Evolutionary conservation across 2,329 filamentous ascomycete genomes (phyloP).

Genomic region (Pseudocercospora fuligena): DNA sequence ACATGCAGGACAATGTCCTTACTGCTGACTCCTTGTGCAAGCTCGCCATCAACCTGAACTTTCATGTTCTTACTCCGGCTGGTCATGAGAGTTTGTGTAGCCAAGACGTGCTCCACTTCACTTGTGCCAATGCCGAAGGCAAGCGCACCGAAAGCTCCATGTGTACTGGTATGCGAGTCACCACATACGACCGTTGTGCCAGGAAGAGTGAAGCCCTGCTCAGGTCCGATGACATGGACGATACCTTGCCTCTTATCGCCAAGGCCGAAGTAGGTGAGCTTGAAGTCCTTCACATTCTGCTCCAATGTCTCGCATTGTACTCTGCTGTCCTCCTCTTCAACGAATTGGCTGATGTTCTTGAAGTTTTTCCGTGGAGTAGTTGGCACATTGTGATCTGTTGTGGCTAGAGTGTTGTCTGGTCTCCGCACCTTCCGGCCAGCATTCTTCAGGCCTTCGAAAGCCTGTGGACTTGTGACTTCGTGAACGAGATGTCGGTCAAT

Average conservation of each 20-base stretch:
- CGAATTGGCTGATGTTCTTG: constrained; percentile 92
- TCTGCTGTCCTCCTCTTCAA: constrained; percentile 91
- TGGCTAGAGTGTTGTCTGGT: constrained; percentile 95
- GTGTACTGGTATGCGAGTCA: constrained; percentile 97
- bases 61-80: constrained; percentile 99
- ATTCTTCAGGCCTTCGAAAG: constrained; percentile 93
- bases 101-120: constrained; percentile 97
- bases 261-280: constrained; percentile 95
- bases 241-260: constrained; percentile 97
- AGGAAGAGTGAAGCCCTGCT: constrained; percentile 97
- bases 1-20: constrained; percentile 94
- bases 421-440: constrained; percentile 85
- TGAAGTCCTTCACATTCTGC: constrained; percentile 96
- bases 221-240: constrained; percentile 96
- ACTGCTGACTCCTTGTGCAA: constrained; percentile 88
- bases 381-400: constrained; percentile 96
- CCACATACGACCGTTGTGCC: constrained; percentile 97
- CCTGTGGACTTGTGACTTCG: constrained; percentile 98
- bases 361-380: constrained; percentile 88
- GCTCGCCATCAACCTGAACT: constrained; percentile 89
- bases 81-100: constrained; percentile 93
- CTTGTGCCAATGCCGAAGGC: constrained; percentile 98
- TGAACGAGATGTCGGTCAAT: constrained; percentile 97
- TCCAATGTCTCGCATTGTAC: constrained; percentile 94
- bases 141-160: constrained; percentile 92